These are phyloP conservation scores for Moesziomyces antarcticus DNA, from an alignment of 1,284 basidiomycete genomes.

Conservation along the genomic window DNA sequence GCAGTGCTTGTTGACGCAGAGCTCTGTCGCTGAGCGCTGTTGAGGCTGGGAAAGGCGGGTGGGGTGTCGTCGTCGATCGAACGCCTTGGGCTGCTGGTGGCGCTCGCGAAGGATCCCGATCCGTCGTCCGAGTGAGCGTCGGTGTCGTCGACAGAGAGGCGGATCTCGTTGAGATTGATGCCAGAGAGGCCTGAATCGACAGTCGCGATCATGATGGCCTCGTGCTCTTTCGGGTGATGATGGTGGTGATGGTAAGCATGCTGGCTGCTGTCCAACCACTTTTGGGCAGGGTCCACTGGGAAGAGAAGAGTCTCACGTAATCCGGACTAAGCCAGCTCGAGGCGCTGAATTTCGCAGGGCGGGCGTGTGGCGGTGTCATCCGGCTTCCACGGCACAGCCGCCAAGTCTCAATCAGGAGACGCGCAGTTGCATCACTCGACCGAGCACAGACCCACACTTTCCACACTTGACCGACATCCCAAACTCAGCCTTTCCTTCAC, in stretches of 20 bases:
- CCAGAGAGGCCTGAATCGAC: conserved; percentile 7
- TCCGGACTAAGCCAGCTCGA: neutral
- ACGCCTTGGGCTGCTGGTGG: conserved; percentile 11
- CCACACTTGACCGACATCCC: too few relatives aligned
- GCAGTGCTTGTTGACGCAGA: conserved; percentile 41
- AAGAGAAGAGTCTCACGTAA: neutral
- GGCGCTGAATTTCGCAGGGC: too few relatives aligned
- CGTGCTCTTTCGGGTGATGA: too few relatives aligned
- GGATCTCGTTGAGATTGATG: conserved; percentile 32
- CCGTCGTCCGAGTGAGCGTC: conserved; percentile 21
- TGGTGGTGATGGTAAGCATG: too few relatives aligned
- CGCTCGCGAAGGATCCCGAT: conserved; percentile 24
- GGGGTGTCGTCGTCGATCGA: conserved; percentile 72
- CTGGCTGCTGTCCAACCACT: too few relatives aligned
- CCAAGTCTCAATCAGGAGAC: too few relatives aligned
- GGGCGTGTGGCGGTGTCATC: too few relatives aligned
- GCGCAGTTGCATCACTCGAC: too few relatives aligned
- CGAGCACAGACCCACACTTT: too few relatives aligned
- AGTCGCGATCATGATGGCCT: conserved; percentile 6
- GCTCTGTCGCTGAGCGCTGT: conserved; percentile 79
- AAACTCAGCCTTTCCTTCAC: neutral
- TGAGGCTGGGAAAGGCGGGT: conserved; percentile 83
- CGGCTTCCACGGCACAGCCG: too few relatives aligned
- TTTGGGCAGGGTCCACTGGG: neutral
- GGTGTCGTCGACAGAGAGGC: conserved; percentile 8